These are phyloP conservation scores for Scedosporium dehoogii DNA, from an alignment of 2,329 filamentous ascomycete genomes.

Conservation along the genomic window DNA sequence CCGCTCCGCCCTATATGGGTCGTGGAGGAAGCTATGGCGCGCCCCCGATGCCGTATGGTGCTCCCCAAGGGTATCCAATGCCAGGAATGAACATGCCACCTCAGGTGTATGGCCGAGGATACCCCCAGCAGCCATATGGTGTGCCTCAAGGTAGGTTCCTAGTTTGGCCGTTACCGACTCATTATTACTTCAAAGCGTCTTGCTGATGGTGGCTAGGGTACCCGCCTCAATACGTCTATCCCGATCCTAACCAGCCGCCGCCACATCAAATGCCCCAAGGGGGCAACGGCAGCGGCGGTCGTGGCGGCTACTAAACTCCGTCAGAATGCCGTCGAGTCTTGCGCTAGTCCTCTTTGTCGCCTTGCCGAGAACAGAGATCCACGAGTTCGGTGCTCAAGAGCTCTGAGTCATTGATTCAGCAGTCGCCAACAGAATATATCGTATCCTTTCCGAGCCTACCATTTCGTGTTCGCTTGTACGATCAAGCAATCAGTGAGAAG, in stretches of 20 bases:
- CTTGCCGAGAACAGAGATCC: slow-evolving; percentile 7
- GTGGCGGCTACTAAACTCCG: slow-evolving; percentile 29
- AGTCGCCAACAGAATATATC: not conserved
- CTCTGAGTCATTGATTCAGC: not conserved
- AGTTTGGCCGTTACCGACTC: not conserved
- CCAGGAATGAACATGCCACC: slow-evolving; percentile 26
- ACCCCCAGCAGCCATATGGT: slow-evolving; percentile 25
- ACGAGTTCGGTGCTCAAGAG: not conserved
- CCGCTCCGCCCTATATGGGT: slow-evolving; percentile 30
- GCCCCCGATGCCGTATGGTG: slow-evolving; percentile 26
- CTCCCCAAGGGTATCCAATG: slow-evolving; percentile 23
- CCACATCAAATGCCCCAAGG: slow-evolving; percentile 28
- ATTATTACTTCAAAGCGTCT: no score
- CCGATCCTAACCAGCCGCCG: slow-evolving; percentile 21
- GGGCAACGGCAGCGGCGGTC: slow-evolving; percentile 19
- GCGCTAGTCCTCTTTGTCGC: not conserved
- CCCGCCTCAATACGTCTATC: slow-evolving; percentile 3
- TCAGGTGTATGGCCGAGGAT: slow-evolving; percentile 27
- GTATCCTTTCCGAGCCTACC: not conserved
- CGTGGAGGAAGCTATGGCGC: slow-evolving; percentile 35
- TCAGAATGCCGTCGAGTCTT: not conserved
- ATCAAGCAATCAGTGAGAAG: slow-evolving; percentile 13
- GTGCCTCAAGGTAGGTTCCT: slow-evolving; percentile 29
- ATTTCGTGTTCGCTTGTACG: slow-evolving; percentile 12
- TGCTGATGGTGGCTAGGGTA: slow-evolving; percentile 2